Evolutionary conservation across 192 early-diverging fungal species (phyloP).

Genomic region (Backusella westeae): DNA sequence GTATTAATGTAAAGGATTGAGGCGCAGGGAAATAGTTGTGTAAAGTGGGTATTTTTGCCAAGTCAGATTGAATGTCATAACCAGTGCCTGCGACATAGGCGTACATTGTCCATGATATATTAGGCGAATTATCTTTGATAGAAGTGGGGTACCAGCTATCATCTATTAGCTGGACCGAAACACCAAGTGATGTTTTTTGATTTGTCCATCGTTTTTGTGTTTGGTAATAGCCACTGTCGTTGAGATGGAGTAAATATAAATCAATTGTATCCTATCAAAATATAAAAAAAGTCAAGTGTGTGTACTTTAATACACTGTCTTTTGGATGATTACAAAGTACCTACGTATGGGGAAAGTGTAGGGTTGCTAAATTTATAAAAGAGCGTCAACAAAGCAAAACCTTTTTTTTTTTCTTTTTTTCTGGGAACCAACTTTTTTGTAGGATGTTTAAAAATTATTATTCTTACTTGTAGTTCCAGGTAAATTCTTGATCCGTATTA

Average conservation of each 20-base stretch:
- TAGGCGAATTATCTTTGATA: constrained; percentile 19
- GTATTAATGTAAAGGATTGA: constrained; percentile 20
- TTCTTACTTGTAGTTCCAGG: constrained; percentile 39
- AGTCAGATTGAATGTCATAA: constrained; percentile 10
- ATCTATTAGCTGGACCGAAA: constrained; percentile 20
- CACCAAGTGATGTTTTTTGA: background rate
- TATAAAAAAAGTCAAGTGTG: background rate
- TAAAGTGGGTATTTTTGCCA: background rate
- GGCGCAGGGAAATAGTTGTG: constrained; percentile 22
- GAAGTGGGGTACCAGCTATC: constrained; percentile 25
- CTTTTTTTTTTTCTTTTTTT: background rate
- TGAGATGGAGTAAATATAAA: background rate
- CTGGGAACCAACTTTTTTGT: background rate
- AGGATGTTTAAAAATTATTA: background rate
- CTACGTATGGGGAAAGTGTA: constrained; percentile 13
- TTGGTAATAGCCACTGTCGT: constrained; percentile 1
- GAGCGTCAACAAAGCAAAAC: background rate
- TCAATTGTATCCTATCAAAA: constrained; percentile 3
- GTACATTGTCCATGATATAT: constrained; percentile 12
- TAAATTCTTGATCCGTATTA: constrained; percentile 25
- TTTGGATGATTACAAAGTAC: background rate
- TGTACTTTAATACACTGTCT: background rate
- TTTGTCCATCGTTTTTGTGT: constrained; percentile 20
- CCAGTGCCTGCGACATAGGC: constrained; percentile 26
- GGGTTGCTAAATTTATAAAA: constrained; percentile 19